These are phyloP conservation scores for Hypsizygus marmoreus DNA, from an alignment of 768 basidiomycete genomes.

Conservation along the genomic window DNA sequence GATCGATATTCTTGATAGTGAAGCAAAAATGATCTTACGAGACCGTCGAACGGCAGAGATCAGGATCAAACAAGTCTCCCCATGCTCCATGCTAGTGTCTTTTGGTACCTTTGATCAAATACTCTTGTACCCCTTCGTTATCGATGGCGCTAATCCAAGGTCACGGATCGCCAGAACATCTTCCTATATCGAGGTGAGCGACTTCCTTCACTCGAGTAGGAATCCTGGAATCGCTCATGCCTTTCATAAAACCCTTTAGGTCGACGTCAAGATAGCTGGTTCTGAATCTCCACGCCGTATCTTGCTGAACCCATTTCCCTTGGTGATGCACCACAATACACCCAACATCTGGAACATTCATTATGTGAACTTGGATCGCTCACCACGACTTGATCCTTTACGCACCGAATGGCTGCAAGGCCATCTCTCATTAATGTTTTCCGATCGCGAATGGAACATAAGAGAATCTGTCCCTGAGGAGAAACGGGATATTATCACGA, in stretches of 20 bases:
- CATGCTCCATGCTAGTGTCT: conserved; percentile 31
- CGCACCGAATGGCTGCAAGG: conserved; percentile 23
- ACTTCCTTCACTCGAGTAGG: neutral
- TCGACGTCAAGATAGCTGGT: conserved; percentile 17
- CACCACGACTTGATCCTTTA: conserved; percentile 20
- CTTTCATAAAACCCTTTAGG: neutral
- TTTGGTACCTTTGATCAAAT: conserved; percentile 26
- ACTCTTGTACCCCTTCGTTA: conserved; percentile 45
- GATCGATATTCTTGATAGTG: conserved; percentile 18
- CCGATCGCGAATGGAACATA: conserved; percentile 17
- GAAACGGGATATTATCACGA: no score
- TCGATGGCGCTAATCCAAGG: conserved; percentile 36
- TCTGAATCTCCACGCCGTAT: conserved; percentile 13
- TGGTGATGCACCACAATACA: conserved; percentile 11
- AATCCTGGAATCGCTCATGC: neutral
- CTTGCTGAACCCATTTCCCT: conserved; percentile 26
- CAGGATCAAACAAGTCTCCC: conserved; percentile 26
- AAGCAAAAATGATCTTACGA: conserved; percentile 18
- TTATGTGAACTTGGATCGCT: conserved; percentile 29
- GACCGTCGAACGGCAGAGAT: conserved; percentile 22
- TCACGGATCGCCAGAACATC: conserved; percentile 57
- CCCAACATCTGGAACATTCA: conserved; percentile 32
- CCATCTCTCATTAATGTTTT: conserved; percentile 24
- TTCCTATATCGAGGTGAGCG: conserved; percentile 46
- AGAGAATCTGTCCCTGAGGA: no score